phyloP scores from a whole-genome alignment of 2,329 filamentous ascomycete genomes.

The Aspergillus aculeatus region DNA sequence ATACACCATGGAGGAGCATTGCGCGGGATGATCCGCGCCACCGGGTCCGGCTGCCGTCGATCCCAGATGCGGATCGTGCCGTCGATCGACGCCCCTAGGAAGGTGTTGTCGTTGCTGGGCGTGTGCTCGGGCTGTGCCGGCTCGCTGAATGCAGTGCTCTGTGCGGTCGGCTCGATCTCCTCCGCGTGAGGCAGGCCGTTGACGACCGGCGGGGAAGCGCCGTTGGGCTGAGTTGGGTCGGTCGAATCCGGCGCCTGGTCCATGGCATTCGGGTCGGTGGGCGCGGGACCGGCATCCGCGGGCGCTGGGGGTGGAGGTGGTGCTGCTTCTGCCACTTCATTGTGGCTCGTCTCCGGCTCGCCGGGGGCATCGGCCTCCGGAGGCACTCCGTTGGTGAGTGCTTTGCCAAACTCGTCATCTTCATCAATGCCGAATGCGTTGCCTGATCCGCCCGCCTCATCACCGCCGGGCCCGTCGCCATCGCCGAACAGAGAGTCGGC shows the following conservation, averaged over 20 bases:
- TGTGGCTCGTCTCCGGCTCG: slow-evolving; percentile 29
- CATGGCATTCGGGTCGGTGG: slow-evolving; percentile 5
- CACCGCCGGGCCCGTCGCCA: slow-evolving; percentile 56
- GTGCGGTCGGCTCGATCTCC: slow-evolving; percentile 32
- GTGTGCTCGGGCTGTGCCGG: slow-evolving; percentile 40
- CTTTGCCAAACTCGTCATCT: slow-evolving; percentile 76
- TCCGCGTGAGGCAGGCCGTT: slow-evolving; percentile 48
- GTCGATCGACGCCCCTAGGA: slow-evolving; percentile 69
- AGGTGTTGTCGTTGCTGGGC: slow-evolving; percentile 67
- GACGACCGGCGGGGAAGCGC: slow-evolving; percentile 28
- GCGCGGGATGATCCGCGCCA: slow-evolving; percentile 74
- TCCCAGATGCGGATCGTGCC: slow-evolving; percentile 52
- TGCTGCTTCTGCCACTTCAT: slow-evolving; percentile 17
- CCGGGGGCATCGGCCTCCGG: slow-evolving; percentile 48
- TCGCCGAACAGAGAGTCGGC: slow-evolving; percentile 91
- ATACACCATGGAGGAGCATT: slow-evolving; percentile 94
- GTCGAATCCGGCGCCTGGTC: slow-evolving; percentile 19
- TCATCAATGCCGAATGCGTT: slow-evolving; percentile 75
- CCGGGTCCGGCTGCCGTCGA: slow-evolving; percentile 66
- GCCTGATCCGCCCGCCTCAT: slow-evolving; percentile 50
- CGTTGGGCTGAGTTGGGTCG: slow-evolving; percentile 23
- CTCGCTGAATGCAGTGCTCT: slow-evolving; percentile 26
- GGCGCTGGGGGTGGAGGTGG: slow-evolving; percentile 3
- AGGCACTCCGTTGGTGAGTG: slow-evolving; percentile 64
- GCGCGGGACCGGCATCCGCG: slow-evolving; percentile 12